Evolutionary conservation across 495 filamentous ascomycete species (phyloP).

Genomic region (Sabuloglossum arenarium): DNA sequence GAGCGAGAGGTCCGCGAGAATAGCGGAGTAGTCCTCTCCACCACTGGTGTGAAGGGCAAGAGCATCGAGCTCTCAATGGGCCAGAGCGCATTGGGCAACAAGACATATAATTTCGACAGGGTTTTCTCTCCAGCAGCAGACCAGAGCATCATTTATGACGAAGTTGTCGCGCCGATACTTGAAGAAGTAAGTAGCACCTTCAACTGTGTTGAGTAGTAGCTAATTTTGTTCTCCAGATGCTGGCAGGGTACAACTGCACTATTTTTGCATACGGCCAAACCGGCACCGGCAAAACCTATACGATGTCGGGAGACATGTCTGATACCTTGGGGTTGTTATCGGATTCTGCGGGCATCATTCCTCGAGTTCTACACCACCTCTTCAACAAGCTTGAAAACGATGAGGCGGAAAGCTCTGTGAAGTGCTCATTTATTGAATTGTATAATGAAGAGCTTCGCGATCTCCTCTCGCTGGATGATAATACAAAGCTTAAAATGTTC

Average conservation of each 20-base stretch:
- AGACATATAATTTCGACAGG: constrained; percentile 89
- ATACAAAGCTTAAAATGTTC: constrained; percentile 76
- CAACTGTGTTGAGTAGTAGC: background rate
- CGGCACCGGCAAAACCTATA: constrained; percentile 96
- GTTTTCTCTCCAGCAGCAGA: constrained; percentile 94
- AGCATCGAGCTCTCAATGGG: constrained; percentile 79
- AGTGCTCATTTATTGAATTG: constrained; percentile 95
- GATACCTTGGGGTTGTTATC: constrained; percentile 67
- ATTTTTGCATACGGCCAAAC: constrained; percentile 98
- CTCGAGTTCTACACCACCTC: constrained; percentile 64
- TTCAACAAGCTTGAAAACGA: constrained; percentile 63
- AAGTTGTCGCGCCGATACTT: constrained; percentile 76
- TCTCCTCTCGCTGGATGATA: constrained; percentile 61
- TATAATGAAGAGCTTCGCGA: constrained; percentile 96
- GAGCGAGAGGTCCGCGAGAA: constrained; percentile 85
- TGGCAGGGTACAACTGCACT: constrained; percentile 92
- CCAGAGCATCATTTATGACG: constrained; percentile 79
- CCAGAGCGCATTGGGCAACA: constrained; percentile 77
- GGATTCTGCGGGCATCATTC: constrained; percentile 86
- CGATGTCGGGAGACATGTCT: constrained; percentile 95
- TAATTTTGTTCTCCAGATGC: constrained; percentile 37
- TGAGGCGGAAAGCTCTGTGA: constrained; percentile 72
- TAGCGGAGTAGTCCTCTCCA: constrained; percentile 73
- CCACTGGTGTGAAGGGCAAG: constrained; percentile 69
- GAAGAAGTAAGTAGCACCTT: constrained; percentile 47